Evolutionary conservation across 176 grass and related monocot species (phyloP), one percentile per base, ranked within the genome.

Genomic region (Musa acuminata): DNA sequence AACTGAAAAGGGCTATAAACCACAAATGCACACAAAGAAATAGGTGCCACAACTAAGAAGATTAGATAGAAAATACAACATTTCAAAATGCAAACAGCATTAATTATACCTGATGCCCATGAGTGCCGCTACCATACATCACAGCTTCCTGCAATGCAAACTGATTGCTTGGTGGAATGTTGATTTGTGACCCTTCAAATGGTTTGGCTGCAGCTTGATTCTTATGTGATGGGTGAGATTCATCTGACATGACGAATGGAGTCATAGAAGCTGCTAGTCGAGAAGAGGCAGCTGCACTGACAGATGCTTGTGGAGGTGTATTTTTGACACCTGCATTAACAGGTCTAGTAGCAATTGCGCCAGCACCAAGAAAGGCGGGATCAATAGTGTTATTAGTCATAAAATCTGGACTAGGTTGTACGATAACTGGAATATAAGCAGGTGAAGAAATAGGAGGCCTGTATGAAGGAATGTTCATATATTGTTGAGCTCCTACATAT

Each of bases 341-440:
- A 80, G 54, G 70, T 76, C 82, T 81, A 77, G 59, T 82, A 64
- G 79, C 73, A 77, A 77, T 63, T 65, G 81, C 62, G 70, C 16
- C 64, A 51, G 21, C 75, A 74, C 76, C 79, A 57, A 71, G 52
- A 79, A 79, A 50, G 53, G 51, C 75, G 55, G 75, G 75, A 20
- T 88, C 80, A n/a, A 68, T 69, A 77, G 17, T 53, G 75, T 60
- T 57, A 63, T 82, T 75, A 74, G 83, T 59, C 49, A 80, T 86
- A 85, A 81, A 55, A 77, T 91, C 86, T 58, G 70, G 65, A 54
- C 20, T 55, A 58, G 73, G 85, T 53, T 91, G 86, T 71, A 94
- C 51, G 79, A 74, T 75, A 29, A 92, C 63, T 64, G 87, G 86
- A 87, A 87, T 26, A 72, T 90, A 92, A 69, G 81, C 82, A 35